Conservation (phyloP, 148 eudicot genomes). For the Nyssa sinensis region DNA sequence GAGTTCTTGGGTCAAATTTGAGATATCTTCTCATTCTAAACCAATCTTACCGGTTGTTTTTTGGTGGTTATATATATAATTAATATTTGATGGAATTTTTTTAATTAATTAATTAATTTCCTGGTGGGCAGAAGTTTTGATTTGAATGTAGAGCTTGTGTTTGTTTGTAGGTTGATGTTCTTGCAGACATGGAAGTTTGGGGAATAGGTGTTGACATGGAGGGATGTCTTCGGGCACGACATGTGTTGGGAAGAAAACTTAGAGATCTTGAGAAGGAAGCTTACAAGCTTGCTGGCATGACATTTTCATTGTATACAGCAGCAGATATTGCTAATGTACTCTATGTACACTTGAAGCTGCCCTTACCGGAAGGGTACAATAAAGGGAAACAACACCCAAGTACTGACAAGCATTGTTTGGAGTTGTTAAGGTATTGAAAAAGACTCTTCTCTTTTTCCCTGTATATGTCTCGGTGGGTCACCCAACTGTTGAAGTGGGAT, state of each 20-base stretch:
- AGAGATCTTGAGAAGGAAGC: constrained; percentile 88
- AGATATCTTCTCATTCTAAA: neutral
- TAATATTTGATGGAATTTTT: neutral
- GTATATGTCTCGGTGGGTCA: constrained; percentile 2
- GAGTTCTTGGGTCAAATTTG: neutral
- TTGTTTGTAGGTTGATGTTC: constrained; percentile 68
- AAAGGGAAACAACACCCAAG: constrained; percentile 85
- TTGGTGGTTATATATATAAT: neutral
- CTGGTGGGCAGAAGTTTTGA: neutral
- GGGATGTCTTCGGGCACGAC: constrained; percentile 82
- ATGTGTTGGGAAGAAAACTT: constrained; percentile 72
- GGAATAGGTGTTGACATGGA: constrained; percentile 99
- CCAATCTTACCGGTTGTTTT: neutral
- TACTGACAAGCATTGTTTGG: constrained; percentile 92
- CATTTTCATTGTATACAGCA: constrained; percentile 77
- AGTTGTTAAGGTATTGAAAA: constrained; percentile 63
- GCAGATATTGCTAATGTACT: constrained; percentile 97
- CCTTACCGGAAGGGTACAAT: constrained; percentile 69
- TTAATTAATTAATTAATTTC: neutral
- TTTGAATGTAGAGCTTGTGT: neutral
- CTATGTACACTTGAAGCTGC: constrained; percentile 81
- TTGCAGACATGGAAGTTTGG: constrained; percentile 90
- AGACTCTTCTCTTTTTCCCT: neutral
- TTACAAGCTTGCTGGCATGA: constrained; percentile 78
- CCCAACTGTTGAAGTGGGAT: constrained; percentile 6